phyloP scores from a whole-genome alignment of 257 asterid species.

The Nicotiana benthamiana region DNA sequence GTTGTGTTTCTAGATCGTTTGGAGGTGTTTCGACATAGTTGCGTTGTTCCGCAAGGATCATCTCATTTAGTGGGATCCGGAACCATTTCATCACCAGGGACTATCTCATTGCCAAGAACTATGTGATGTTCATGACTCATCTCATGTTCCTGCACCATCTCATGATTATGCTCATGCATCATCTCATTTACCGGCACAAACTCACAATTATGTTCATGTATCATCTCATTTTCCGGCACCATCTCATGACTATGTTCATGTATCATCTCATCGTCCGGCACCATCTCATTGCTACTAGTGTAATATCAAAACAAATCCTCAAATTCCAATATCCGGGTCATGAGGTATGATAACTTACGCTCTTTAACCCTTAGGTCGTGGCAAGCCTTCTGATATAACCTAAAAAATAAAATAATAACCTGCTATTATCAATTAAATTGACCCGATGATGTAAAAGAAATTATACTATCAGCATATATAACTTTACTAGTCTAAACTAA shows the following conservation, averaged over 20 bases:
- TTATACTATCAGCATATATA: too few species aligned
- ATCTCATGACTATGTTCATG: background rate
- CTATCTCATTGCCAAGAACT: slow-evolving; percentile 2
- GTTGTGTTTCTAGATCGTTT: slow-evolving; percentile 19
- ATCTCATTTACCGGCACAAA: background rate
- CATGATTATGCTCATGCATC: background rate
- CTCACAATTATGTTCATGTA: background rate
- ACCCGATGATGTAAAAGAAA: too few species aligned
- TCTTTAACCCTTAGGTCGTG: too few species aligned
- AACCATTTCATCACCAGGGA: slow-evolving; percentile 4
- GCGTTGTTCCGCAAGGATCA: slow-evolving; percentile 45
- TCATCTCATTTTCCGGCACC: background rate
- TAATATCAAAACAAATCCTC: too few species aligned
- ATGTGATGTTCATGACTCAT: background rate
- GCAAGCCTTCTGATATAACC: too few species aligned
- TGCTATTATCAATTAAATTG: too few species aligned
- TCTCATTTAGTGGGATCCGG: slow-evolving; percentile 26
- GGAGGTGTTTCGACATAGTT: slow-evolving; percentile 28
- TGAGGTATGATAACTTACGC: too few species aligned
- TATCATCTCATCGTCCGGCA: background rate
- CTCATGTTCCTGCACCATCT: background rate
- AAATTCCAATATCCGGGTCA: too few species aligned
- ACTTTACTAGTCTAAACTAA: too few species aligned
- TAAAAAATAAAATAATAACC: too few species aligned
- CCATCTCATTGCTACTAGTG: background rate